Evolutionary conservation across 108 stramenopile species (phyloP).

Genomic region (Cyclotella atomus): DNA sequence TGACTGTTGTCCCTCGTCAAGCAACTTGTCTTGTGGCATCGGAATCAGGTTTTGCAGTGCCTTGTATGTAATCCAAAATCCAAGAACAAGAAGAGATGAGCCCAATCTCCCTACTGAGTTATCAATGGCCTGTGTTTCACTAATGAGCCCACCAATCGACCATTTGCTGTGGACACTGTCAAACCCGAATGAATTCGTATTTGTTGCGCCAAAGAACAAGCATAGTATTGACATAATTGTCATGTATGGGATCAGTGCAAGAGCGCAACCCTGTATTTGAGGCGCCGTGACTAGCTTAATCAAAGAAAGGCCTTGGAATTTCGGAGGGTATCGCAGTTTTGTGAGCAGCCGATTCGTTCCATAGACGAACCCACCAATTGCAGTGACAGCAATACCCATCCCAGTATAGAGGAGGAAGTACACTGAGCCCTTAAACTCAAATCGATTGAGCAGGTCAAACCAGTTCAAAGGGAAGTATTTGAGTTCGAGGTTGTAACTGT

Average conservation of each 20-base stretch:
- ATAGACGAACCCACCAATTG: conserved; percentile 69
- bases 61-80: conserved; percentile 56
- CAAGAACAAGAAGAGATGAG: conserved; percentile 58
- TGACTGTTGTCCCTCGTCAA: conserved; percentile 7
- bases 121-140: conserved; percentile 43
- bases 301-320: conserved; percentile 64
- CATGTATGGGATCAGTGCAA: conserved; percentile 68
- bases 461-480: conserved; percentile 67
- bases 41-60: conserved; percentile 50
- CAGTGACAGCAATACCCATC: conserved; percentile 58
- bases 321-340: conserved; percentile 80
- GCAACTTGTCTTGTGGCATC: conserved; percentile 16
- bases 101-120: conserved; percentile 78
- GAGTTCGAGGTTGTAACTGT: conserved; percentile 69
- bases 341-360: conserved; percentile 75
- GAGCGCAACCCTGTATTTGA: conserved; percentile 59
- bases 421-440: conserved; percentile 71
- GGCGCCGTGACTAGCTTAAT: conserved; percentile 66
- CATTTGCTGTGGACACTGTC: conserved; percentile 65
- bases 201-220: conserved; percentile 52
- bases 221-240: conserved; percentile 43
- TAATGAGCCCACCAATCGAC: conserved; percentile 52
- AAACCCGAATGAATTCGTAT: conserved; percentile 47
- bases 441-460: conserved; percentile 79
- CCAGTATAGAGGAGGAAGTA: conserved; percentile 77